Evolutionary conservation across 1,139 yeast species (phyloP).

Genomic region (Taphrina flavorubra): DNA sequence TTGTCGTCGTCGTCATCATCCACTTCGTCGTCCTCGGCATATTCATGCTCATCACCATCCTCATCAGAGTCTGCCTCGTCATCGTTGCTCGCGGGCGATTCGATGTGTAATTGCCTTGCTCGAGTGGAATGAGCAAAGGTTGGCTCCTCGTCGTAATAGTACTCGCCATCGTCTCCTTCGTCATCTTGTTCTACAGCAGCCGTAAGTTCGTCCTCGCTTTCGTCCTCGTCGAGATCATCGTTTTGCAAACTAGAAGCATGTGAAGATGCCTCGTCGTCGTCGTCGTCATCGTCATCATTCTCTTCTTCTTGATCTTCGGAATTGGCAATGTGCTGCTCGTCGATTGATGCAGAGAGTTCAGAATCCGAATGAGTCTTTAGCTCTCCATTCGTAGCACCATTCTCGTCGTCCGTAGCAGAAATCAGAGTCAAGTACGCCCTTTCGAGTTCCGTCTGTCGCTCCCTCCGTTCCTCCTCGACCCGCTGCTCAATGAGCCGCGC

Average conservation of each 20-base stretch:
- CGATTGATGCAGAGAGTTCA: background rate
- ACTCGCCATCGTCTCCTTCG: background rate
- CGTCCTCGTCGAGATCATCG: background rate
- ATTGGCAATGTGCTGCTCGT: background rate
- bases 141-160: constrained; percentile 12
- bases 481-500: background rate
- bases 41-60: constrained; percentile 9
- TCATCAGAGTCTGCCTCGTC: constrained; percentile 1
- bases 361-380: background rate
- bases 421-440: background rate
- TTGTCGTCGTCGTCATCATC: background rate
- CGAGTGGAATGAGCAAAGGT: constrained; percentile 9
- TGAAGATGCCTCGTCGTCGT: background rate
- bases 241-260: background rate
- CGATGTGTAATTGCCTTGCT: background rate
- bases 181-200: background rate
- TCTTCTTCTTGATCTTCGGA: background rate
- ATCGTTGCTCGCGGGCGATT: background rate
- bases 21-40: constrained; percentile 12
- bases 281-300: background rate
- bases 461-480: background rate
- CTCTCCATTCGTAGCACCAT: background rate
- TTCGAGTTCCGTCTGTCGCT: background rate
- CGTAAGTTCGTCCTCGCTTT: constrained; percentile 2
- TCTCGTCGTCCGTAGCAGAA: background rate